Conservation (phyloP, 2,329 filamentous ascomycete genomes). For the Albifimbria verrucaria region DNA sequence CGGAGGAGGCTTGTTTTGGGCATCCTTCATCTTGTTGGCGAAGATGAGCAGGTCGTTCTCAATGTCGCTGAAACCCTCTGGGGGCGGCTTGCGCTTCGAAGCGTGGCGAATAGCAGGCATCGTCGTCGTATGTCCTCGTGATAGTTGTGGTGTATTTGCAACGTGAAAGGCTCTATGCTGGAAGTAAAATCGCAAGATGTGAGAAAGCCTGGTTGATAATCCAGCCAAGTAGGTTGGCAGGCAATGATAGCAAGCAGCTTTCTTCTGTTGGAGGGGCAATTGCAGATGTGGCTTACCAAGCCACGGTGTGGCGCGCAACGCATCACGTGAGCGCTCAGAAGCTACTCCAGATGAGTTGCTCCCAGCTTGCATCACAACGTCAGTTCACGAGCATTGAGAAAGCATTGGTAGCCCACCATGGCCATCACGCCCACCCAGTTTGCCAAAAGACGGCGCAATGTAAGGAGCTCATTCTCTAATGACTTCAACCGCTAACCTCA, state of each 20-base stretch:
- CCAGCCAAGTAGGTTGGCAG: not conserved
- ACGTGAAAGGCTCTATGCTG: too few relatives aligned
- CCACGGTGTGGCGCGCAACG: slow-evolving; percentile 9
- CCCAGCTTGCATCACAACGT: slow-evolving; percentile 25
- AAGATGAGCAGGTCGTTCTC: slow-evolving; percentile 84
- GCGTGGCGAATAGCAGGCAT: slow-evolving; percentile 79
- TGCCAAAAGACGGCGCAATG: slow-evolving; percentile 76
- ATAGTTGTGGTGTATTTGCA: slow-evolving; percentile 5
- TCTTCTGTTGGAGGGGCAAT: slow-evolving; percentile 12
- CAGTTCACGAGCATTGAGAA: slow-evolving; percentile 25
- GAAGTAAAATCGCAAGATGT: too few relatives aligned
- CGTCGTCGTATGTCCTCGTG: slow-evolving; percentile 1
- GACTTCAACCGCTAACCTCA: slow-evolving; percentile 30
- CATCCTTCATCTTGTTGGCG: slow-evolving; percentile 90
- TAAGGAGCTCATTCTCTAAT: slow-evolving; percentile 39
- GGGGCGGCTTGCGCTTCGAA: slow-evolving; percentile 76
- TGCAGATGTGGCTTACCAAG: slow-evolving; percentile 14
- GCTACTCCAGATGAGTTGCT: slow-evolving; percentile 18
- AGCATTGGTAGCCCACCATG: slow-evolving; percentile 56
- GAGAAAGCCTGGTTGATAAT: slow-evolving; percentile 3
- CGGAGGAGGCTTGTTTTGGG: slow-evolving; percentile 82
- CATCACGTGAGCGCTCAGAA: slow-evolving; percentile 25
- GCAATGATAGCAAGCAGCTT: slow-evolving; percentile 18
- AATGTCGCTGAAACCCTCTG: slow-evolving; percentile 83
- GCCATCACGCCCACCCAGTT: slow-evolving; percentile 92